A percentile compares a stretch with the other conserved stretches of the same genome.
Evolutionary conservation across 163 green algal species (phyloP).

Genomic region (Chlamydomonas reinhardtii): DNA sequence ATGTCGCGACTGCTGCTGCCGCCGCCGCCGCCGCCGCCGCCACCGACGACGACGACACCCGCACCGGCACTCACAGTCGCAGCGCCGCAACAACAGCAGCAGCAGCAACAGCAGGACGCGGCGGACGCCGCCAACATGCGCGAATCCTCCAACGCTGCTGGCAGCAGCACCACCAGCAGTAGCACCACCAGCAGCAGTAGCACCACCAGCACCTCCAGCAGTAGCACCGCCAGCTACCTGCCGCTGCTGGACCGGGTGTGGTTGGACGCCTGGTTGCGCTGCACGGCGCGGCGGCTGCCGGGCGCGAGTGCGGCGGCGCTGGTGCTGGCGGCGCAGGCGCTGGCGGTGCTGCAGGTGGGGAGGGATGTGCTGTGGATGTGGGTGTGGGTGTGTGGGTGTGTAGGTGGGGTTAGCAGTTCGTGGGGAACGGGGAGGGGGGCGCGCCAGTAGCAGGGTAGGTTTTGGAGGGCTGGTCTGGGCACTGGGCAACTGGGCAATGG

Average conservation of each 20-base stretch:
- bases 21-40: not conserved
- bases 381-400: not conserved
- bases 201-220: not conserved
- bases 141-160: no score
- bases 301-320: not conserved
- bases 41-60: not conserved
- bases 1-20: constrained; percentile 10
- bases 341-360: constrained; percentile 15
- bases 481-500: no score
- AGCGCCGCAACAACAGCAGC: not conserved
- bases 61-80: no score
- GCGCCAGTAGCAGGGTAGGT: no score
- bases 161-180: not conserved
- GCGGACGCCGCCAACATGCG: no score
- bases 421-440: no score
- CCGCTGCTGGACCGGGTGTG: constrained; percentile 36
- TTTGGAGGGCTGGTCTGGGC: no score
- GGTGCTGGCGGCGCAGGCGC: constrained; percentile 41
- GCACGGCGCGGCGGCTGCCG: constrained; percentile 1
- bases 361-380: not conserved
- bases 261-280: constrained; percentile 44
- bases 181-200: not conserved
- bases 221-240: not conserved
- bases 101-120: not conserved
- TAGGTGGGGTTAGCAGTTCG: no score